Conservation (phyloP, 495 filamentous ascomycete genomes). For the Penicillium parvum region DNA sequence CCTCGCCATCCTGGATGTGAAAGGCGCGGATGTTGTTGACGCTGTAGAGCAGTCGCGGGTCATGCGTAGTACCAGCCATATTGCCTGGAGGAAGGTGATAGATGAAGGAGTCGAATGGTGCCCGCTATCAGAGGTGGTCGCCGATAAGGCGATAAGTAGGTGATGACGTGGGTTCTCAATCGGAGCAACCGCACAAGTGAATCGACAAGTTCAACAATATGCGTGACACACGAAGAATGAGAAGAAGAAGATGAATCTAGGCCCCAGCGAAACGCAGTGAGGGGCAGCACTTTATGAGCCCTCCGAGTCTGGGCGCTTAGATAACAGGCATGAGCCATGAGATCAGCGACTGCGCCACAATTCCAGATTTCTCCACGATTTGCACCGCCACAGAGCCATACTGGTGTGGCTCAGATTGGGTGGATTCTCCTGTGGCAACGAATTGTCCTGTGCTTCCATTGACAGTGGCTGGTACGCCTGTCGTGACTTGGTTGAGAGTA, state of each 20-base stretch:
- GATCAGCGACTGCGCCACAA: constrained; percentile 9
- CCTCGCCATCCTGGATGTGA: constrained; percentile 82
- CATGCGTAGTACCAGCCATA: constrained; percentile 35
- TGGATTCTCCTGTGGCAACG: too few relatives aligned
- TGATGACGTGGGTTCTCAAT: neutral
- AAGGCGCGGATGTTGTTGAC: constrained; percentile 80
- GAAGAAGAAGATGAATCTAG: constrained; percentile 4
- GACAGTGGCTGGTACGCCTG: too few relatives aligned
- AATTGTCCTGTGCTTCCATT: too few relatives aligned
- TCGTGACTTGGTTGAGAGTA: too few relatives aligned
- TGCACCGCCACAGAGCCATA: constrained; percentile 23
- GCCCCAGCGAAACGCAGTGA: constrained; percentile 11
- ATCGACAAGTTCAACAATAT: neutral
- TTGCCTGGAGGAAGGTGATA: neutral
- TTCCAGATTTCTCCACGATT: constrained; percentile 12
- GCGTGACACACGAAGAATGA: neutral
- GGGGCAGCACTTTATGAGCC: constrained; percentile 15
- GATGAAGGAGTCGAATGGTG: constrained; percentile 1
- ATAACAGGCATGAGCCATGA: constrained; percentile 16
- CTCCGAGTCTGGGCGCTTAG: constrained; percentile 25
- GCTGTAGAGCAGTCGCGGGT: constrained; percentile 78
- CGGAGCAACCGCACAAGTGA: neutral
- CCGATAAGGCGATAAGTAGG: constrained; percentile 20
- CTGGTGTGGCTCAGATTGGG: too few relatives aligned
- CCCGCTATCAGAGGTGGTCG: constrained; percentile 2